Percentiles rank a stretch among this genome's conserved stretches.
These are phyloP conservation scores for Reticulascus tulasneorum DNA, from an alignment of 2,329 filamentous ascomycete genomes.

Conservation along the genomic window DNA sequence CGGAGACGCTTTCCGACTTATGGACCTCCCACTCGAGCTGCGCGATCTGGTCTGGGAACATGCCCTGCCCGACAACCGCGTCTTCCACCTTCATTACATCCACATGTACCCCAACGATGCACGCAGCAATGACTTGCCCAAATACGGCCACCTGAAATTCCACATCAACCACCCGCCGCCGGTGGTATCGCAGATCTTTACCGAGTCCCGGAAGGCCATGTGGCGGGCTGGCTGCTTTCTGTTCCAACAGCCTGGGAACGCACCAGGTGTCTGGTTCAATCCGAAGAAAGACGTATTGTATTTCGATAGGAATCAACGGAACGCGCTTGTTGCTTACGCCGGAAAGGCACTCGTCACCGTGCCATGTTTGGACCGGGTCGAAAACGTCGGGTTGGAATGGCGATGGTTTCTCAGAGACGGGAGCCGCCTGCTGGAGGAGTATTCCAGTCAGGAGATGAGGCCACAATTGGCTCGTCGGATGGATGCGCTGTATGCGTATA, in stretches of 20 bases:
- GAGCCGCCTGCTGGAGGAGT: slow-evolving; percentile 15
- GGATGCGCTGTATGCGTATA: slow-evolving; percentile 16
- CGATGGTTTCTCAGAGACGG: slow-evolving; percentile 23
- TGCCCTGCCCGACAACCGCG: slow-evolving; percentile 20
- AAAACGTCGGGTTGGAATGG: slow-evolving; percentile 25
- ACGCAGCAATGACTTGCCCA: slow-evolving; percentile 2
- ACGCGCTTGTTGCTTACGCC: slow-evolving; percentile 3
- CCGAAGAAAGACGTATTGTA: slow-evolving; percentile 23
- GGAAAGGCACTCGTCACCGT: slow-evolving; percentile 9
- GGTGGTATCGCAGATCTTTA: slow-evolving; percentile 17
- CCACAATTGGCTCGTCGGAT: slow-evolving; percentile 18
- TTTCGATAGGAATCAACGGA: slow-evolving; percentile 22
- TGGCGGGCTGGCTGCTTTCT: slow-evolving; percentile 23
- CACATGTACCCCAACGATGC: not conserved
- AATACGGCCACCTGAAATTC: slow-evolving; percentile 15
- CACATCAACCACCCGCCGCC: slow-evolving; percentile 18
- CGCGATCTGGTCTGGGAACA: slow-evolving; percentile 24
- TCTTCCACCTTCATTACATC: slow-evolving; percentile 24
- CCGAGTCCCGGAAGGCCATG: slow-evolving; percentile 22
- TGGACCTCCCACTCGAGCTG: slow-evolving; percentile 21
- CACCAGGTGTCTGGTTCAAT: slow-evolving; percentile 21
- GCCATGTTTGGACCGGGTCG: slow-evolving; percentile 18
- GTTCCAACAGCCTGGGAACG: slow-evolving; percentile 10
- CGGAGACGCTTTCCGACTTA: not conserved
- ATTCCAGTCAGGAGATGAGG: slow-evolving; percentile 7